Evolutionary conservation across 2,329 filamentous ascomycete genomes (phyloP), one percentile per base, ranked within the genome.

Genomic region (Macroventuria anomochaeta): DNA sequence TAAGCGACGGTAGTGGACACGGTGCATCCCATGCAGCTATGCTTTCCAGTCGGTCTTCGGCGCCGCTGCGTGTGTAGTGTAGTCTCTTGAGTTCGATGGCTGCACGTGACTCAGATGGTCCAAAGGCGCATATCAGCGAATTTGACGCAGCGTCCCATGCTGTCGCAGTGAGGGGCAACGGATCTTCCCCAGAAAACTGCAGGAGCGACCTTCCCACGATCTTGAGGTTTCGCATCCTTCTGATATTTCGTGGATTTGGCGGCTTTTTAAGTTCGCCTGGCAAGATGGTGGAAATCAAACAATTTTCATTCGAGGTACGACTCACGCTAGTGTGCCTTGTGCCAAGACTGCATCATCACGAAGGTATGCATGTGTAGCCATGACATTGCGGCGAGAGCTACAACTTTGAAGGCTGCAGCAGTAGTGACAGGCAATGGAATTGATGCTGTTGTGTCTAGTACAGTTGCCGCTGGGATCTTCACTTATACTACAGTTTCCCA

Each of bases 21-120:
- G 88, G 88, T 15, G 91, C 90, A 78, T 96, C 90, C 95, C 95
- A 99, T 32, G 89, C 90, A 52, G 92, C 88, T 65, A 97, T 86
- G 41, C 73, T 75, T 18, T 73, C 62, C 28, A 79, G 65, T 18
- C 58, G 62, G 5, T 72, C 63, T 25, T 70, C 74, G 32, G 79
- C 74, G 39, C 77, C 76, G 32, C 74, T 74, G 39, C 73, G 74
- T 57, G 77, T 70, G 46, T 76, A 74, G 32, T 77, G 71, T 31
- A 81, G 69, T 58, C 85, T 79, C 64, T 82, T 84, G 55, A 97
- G 81, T 74, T 93, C 88, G 65, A 99, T 89, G 46, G 86, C 80
- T 51, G 88, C 80, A 71, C 85, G 86, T 64, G 83, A 79, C 71
- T 84, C 79, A 3, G 86, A 88, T 58, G 93, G 95, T 7, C 95